Percentiles rank a stretch among this genome's conserved stretches.
These are phyloP conservation scores for Trichoderma simmonsii DNA, from an alignment of 2,329 filamentous ascomycete genomes.

Conservation along the genomic window DNA sequence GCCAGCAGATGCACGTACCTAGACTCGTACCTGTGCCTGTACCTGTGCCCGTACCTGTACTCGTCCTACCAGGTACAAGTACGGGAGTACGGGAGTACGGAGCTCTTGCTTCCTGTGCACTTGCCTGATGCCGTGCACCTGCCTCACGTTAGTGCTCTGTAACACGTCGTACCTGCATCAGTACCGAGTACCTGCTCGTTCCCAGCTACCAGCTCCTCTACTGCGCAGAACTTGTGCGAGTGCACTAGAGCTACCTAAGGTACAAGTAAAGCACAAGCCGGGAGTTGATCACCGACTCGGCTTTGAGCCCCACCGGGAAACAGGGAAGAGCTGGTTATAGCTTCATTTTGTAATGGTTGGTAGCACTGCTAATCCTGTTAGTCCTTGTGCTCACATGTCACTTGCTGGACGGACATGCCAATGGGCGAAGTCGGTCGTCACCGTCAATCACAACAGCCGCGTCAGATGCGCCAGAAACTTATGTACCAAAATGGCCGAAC, in stretches of 20 bases:
- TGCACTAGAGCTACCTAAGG: not conserved
- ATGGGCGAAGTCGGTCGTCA: not conserved
- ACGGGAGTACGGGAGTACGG: not conserved
- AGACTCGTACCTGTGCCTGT: not conserved
- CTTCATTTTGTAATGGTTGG: not conserved
- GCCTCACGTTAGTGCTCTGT: not conserved
- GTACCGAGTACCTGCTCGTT: not conserved
- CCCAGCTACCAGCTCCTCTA: not conserved
- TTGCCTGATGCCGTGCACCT: constrained; percentile 1
- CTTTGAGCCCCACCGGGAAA: not conserved
- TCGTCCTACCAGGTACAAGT: not conserved
- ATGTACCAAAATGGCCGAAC: not conserved
- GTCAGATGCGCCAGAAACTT: not conserved
- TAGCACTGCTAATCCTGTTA: not conserved
- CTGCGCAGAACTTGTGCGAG: not conserved
- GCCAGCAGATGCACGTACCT: not conserved
- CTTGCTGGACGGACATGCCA: not conserved
- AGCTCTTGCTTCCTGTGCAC: not conserved
- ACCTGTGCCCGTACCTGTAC: not conserved
- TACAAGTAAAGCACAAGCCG: not conserved
- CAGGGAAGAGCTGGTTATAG: not conserved
- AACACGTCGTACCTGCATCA: constrained; percentile 9
- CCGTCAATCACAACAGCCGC: not conserved
- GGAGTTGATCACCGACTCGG: constrained; percentile 11
- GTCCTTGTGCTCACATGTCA: not conserved